These are phyloP conservation scores for Phanerodontia chrysosporium DNA, from an alignment of 768 basidiomycete genomes.

Conservation along the genomic window DNA sequence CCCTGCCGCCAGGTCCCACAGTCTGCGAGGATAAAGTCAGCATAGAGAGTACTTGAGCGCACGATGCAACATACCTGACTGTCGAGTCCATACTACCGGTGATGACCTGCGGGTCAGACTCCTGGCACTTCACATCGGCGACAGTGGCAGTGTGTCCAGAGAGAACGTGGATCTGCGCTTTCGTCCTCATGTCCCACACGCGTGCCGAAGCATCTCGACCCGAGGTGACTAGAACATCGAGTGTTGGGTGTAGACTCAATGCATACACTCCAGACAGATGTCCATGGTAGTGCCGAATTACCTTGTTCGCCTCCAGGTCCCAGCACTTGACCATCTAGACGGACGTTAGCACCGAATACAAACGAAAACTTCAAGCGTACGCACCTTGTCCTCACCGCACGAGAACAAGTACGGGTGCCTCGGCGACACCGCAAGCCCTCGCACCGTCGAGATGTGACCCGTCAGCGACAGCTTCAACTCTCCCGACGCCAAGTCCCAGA, in stretches of 20 bases:
- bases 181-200: conserved; percentile 99
- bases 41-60: background rate
- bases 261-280: conserved; percentile 98
- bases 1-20: conserved; percentile 98
- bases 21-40: conserved; percentile 35
- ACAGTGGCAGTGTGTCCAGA: conserved; percentile 93
- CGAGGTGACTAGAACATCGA: conserved; percentile 91
- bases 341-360: background rate
- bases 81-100: conserved; percentile 99
- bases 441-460: conserved; percentile 95
- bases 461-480: conserved; percentile 95
- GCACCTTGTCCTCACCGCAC: conserved; percentile 94
- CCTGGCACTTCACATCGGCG: conserved; percentile 93
- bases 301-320: conserved; percentile 98
- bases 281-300: conserved; percentile 97
- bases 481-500: conserved; percentile 98
- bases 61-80: conserved; percentile 53
- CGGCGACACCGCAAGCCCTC: conserved; percentile 88
- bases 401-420: conserved; percentile 97
- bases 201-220: conserved; percentile 96
- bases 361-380: no score
- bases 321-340: conserved; percentile 98
- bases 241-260: conserved; percentile 87
- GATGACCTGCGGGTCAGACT: conserved; percentile 96
- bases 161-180: conserved; percentile 91